These are phyloP conservation scores for Erythrophleum fordii DNA, from an alignment of 306 rosid species.

Conservation along the genomic window DNA sequence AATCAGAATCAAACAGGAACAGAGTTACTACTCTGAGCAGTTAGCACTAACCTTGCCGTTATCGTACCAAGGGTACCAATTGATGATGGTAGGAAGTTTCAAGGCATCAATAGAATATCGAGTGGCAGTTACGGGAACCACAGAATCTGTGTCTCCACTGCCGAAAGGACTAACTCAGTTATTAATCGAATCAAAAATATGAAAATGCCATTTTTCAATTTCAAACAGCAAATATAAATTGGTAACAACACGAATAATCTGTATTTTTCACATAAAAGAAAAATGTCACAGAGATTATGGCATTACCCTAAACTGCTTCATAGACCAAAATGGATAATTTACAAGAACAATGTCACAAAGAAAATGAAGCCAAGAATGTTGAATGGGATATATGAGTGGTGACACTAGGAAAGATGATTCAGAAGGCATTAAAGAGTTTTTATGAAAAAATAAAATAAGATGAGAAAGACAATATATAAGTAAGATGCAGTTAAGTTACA, in stretches of 20 bases:
- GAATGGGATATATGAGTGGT: background rate
- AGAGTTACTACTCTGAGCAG: slow-evolving; percentile 24
- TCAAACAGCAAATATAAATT: slow-evolving; percentile 3
- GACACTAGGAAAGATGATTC: slow-evolving; percentile 4
- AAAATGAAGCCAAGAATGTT: background rate
- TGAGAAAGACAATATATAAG: slow-evolving; percentile 4
- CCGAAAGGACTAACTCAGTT: background rate
- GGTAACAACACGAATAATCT: background rate
- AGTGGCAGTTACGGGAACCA: slow-evolving; percentile 89
- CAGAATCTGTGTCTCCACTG: slow-evolving; percentile 95
- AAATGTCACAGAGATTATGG: background rate
- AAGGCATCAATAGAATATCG: slow-evolving; percentile 86
- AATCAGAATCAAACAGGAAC: background rate
- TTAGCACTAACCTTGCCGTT: slow-evolving; percentile 74
- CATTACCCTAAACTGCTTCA: background rate
- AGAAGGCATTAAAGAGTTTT: background rate
- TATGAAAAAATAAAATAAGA: background rate
- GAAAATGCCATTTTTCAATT: background rate
- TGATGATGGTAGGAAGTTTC: slow-evolving; percentile 79
- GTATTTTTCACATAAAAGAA: background rate
- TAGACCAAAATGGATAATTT: background rate
- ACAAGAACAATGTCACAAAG: background rate
- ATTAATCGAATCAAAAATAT: background rate
- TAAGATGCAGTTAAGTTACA: background rate
- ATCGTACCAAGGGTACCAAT: slow-evolving; percentile 91